These are phyloP conservation scores for Lithohypha guttulata DNA, from an alignment of 2,329 filamentous ascomycete species.

Conservation along the genomic window DNA sequence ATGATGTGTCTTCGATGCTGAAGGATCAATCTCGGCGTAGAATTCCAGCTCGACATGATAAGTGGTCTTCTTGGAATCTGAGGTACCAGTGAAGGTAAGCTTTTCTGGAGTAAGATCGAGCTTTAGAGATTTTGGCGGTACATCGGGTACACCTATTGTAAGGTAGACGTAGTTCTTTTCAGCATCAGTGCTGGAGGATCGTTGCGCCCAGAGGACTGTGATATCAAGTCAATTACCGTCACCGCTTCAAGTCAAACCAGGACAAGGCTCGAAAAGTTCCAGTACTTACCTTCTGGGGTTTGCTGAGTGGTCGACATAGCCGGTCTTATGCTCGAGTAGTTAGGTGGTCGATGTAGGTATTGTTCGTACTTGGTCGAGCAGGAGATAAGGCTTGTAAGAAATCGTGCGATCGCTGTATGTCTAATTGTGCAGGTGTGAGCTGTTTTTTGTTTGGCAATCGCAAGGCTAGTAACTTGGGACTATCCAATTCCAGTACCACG, in stretches of 20 bases:
- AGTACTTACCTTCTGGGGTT: constrained; percentile 38
- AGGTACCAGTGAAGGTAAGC: constrained; percentile 73
- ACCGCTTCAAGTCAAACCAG: too few species aligned
- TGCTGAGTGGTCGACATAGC: constrained; percentile 28
- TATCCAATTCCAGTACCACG: too few species aligned
- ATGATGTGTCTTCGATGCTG: constrained; percentile 77
- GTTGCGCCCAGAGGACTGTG: constrained; percentile 93
- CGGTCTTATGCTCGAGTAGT: too few species aligned
- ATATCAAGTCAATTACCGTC: constrained; percentile 14
- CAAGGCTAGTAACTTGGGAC: constrained; percentile 14
- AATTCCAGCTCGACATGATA: constrained; percentile 83
- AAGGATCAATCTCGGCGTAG: constrained; percentile 79
- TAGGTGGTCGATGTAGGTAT: not conserved
- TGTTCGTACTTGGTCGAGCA: too few species aligned
- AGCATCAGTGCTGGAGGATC: constrained; percentile 68
- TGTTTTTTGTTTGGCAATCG: constrained; percentile 2
- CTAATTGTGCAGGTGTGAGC: constrained; percentile 7
- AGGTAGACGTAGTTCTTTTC: constrained; percentile 93
- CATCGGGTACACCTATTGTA: constrained; percentile 79
- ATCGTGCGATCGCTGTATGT: constrained; percentile 1
- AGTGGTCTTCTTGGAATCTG: constrained; percentile 70
- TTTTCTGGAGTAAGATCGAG: constrained; percentile 69
- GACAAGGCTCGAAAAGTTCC: not conserved
- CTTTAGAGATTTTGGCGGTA: constrained; percentile 63
- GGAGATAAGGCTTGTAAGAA: too few species aligned